phyloP scores from a whole-genome alignment of 1,284 basidiomycete genomes.

The Caloboletus firmus region DNA sequence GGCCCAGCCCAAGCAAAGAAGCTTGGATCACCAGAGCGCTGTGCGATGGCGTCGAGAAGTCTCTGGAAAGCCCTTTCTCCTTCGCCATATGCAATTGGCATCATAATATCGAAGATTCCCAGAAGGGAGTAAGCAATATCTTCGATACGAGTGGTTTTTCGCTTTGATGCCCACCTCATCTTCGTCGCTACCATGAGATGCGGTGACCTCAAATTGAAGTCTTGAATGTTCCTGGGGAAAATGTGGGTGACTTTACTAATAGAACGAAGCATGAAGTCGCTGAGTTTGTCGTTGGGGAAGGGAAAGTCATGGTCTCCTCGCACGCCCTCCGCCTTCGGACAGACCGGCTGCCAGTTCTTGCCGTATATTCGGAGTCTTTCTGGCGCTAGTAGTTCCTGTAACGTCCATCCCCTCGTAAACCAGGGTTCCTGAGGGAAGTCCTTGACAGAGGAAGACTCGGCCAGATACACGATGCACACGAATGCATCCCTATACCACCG shows the following conservation, averaged over 20 bases:
- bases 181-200: not conserved
- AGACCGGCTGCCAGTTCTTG: not conserved
- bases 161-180: constrained; percentile 6
- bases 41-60: constrained; percentile 3
- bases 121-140: constrained; percentile 3
- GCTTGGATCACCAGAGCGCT: constrained; percentile 1
- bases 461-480: constrained; percentile 4
- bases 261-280: not conserved
- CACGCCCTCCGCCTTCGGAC: not conserved
- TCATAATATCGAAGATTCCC: constrained; percentile 1
- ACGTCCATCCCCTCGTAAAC: constrained; percentile 3
- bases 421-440: constrained; percentile 1
- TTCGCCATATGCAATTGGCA: not conserved
- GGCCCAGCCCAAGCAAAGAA: constrained; percentile 1
- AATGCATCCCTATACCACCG: constrained; percentile 3
- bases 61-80: constrained; percentile 1
- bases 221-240: not conserved
- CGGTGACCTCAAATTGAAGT: not conserved
- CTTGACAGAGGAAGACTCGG: not conserved
- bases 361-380: not conserved
- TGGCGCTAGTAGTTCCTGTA: constrained; percentile 4
- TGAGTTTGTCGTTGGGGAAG: not conserved
- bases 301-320: not conserved
- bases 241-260: not conserved
- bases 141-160: constrained; percentile 1